Evolutionary conservation across 768 basidiomycete genomes (phyloP).

Genomic region (Suillus cothurnatus): DNA sequence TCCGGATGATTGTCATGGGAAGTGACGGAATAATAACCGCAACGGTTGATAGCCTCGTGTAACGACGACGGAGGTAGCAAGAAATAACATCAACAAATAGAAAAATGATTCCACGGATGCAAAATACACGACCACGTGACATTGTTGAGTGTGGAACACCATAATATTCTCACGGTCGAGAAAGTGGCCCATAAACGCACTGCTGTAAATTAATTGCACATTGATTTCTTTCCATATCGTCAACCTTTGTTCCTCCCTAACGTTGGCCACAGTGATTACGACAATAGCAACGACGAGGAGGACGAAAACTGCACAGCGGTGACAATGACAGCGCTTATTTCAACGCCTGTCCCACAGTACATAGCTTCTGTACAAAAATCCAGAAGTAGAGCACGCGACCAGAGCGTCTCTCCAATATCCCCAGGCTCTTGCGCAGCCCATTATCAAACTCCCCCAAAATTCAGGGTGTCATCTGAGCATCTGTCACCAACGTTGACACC

Average conservation of each 20-base stretch:
- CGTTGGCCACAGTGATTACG: slow-evolving; percentile 25
- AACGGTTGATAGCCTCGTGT: slow-evolving; percentile 34
- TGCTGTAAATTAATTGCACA: slow-evolving; percentile 13
- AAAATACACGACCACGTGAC: slow-evolving; percentile 34
- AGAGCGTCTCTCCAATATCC: slow-evolving; percentile 33
- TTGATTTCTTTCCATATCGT: slow-evolving; percentile 5
- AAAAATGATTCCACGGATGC: slow-evolving; percentile 23
- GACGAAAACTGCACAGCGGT: slow-evolving; percentile 8
- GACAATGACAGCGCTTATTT: slow-evolving; percentile 28
- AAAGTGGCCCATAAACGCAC: slow-evolving; percentile 32
- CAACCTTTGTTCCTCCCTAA: slow-evolving; percentile 20
- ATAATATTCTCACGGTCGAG: slow-evolving; percentile 29
- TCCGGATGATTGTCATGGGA: slow-evolving; percentile 7
- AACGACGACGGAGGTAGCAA: slow-evolving; percentile 27
- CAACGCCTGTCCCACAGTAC: slow-evolving; percentile 38
- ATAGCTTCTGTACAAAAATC: slow-evolving; percentile 31
- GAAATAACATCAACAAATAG: slow-evolving; percentile 5
- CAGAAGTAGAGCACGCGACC: slow-evolving; percentile 25
- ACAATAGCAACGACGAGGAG: slow-evolving; percentile 17
- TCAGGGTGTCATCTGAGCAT: slow-evolving; percentile 36
- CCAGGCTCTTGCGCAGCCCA: slow-evolving; percentile 35
- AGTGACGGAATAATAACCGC: not conserved
- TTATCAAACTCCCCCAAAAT: slow-evolving; percentile 38
- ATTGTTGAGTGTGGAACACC: slow-evolving; percentile 28
- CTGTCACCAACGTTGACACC: slow-evolving; percentile 66